Evolutionary conservation across 179 eudicot genomes (phyloP), one percentile per base, ranked within the genome.

Genomic region (Patellifolia procumbens): DNA sequence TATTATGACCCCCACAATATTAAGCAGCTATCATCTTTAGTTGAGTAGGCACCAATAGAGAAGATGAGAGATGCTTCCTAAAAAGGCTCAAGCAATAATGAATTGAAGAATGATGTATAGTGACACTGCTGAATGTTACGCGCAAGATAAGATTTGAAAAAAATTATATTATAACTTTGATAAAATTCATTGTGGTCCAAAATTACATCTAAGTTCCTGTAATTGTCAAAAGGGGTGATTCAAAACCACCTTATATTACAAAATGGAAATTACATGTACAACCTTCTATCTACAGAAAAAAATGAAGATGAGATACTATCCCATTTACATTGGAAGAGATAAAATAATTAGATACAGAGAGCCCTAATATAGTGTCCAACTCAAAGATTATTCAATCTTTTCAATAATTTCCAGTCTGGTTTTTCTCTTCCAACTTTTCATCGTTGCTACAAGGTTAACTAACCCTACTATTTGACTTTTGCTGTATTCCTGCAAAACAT

Each of bases 351-450:
- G 52, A 51, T 42, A 66, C 16, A 20, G 63, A 63, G 20, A 52
- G 46, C 45, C 35, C 45, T 64, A 31, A 76, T 31, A 82, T 42
- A 9, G 16, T 29, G 28, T 70, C 16, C 8, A 56, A 42, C 34
- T 69, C 70, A 58, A 67, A 72, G 49, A 52, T 81, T 81, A 85
- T 55, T 91, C 97, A 16, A 94, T 86, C 87, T 94, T 94, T 75
- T 92, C 98, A 70, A 94, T 82, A 74, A 89, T 85, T 82, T 92
- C 98, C 79, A 89, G 80, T 81, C 91, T 86, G 59, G 88, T 88
- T 89, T 94, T 94, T 80, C 96, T 88, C 76, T 89, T 94, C 98
- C 98, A 94, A 22, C 97, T 86, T 81, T 94, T 92, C 94, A 92
- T 91, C 5, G 94, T 83, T 22, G 98, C 93, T 8, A 94, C 98